Evolutionary conservation across 192 early-diverging fungal genomes (phyloP).

Genomic region (Umbelopsis ramanniana): DNA sequence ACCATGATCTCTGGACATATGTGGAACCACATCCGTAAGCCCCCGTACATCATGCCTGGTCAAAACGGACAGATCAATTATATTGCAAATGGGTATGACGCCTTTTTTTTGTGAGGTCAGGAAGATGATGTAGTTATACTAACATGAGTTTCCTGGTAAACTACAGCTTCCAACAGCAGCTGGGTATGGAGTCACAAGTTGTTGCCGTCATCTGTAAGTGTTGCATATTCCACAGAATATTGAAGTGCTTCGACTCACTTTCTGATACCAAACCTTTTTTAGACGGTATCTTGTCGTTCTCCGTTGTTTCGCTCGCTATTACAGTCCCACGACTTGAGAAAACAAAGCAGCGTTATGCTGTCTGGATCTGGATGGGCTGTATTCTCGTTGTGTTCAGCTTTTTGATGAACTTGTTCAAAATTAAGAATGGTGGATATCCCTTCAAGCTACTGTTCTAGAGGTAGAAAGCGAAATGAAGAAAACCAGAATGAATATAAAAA

Average conservation of each 20-base stretch:
- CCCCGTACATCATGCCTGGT: slow-evolving; percentile 62
- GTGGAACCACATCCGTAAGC: slow-evolving; percentile 85
- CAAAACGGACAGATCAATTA: slow-evolving; percentile 59
- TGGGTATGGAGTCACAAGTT: slow-evolving; percentile 73
- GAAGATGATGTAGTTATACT: neutral
- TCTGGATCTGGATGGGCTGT: slow-evolving; percentile 62
- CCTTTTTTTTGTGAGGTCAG: neutral
- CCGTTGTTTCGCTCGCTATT: slow-evolving; percentile 55
- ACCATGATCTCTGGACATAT: slow-evolving; percentile 81
- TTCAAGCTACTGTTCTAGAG: slow-evolving; percentile 59
- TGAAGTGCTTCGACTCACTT: too few relatives aligned
- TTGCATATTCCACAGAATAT: too few relatives aligned
- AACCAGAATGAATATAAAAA: neutral
- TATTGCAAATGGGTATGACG: slow-evolving; percentile 58
- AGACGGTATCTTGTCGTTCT: slow-evolving; percentile 66
- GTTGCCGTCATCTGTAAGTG: slow-evolving; percentile 72
- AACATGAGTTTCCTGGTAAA: neutral
- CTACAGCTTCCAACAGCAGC: slow-evolving; percentile 63
- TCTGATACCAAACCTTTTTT: slow-evolving; percentile 6
- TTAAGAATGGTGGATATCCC: slow-evolving; percentile 78
- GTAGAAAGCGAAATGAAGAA: too few relatives aligned
- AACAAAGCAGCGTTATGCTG: slow-evolving; percentile 55
- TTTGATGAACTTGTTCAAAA: slow-evolving; percentile 66
- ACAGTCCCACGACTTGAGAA: slow-evolving; percentile 59
- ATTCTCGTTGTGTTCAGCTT: slow-evolving; percentile 71